Base-by-base conservation (phyloP, 2,329 filamentous ascomycete genomes). In the Macroventuria anomochaeta region DNA sequence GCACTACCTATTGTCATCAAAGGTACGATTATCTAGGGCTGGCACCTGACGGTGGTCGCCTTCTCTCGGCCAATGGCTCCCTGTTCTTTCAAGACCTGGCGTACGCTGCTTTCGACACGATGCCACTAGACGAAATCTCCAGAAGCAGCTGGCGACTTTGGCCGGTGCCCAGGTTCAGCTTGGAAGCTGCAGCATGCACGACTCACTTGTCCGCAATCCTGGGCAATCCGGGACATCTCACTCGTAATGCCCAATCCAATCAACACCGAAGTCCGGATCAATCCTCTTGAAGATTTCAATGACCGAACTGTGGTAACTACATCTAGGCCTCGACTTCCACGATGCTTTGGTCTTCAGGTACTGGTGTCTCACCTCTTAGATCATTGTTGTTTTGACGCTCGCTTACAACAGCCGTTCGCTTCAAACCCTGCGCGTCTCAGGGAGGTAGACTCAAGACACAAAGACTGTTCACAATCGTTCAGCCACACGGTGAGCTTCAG, bases 371-470 rank as follows among this genome's bases (percentile, higher is more conserved):
- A 11, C 3, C 18, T 34, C 44, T 15, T 28, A 25, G 18, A 8
- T 34, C 21, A 5, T 34, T 20, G 33, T 31, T 38, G 17, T 25
- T 44, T 8, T 33, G 46, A 48, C 29, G 23, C 5, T 51, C 23
- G 36, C 40, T 46, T 37, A 51, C 46, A 25, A 33, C 61, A 61
- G 33, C 55, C 59, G 48, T 53, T 40, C 8, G 34, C 31, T 56
- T 33, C 53, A 69, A 58, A 73, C 69, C 44, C 43, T 51, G 21
- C 42, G 46, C 42, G 70, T 73, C 61, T 70, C 68, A 61, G 40
- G 32, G 33, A 33, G 26, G 34, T 42, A 43, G 28, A 48, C 20
- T 37, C 59, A 53, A 58, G 46, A 50, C 52, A 37, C 36, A 12
- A 36, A 44, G 46, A 47, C 36, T 32, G 51, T 34, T 33, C 48